Evolutionary conservation across 2,329 filamentous ascomycete genomes (phyloP).

Genomic region (Juglanconis sp.): DNA sequence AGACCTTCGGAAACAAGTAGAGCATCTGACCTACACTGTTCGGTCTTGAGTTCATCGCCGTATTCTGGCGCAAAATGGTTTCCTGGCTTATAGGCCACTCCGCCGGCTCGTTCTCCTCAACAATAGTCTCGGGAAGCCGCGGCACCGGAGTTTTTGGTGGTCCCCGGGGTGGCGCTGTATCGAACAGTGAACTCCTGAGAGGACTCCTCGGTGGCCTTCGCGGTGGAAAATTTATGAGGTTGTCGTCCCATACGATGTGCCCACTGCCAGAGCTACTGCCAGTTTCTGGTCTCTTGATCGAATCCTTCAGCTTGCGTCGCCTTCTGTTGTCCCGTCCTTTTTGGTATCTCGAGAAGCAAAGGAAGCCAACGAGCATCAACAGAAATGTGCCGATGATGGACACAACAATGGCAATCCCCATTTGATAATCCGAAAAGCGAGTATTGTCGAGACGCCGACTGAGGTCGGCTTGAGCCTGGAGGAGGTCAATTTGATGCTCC

Average conservation of each 20-base stretch:
- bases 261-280: neutral
- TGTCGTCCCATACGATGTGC: conserved; percentile 3
- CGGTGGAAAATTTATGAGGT: neutral
- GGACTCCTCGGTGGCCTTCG: neutral
- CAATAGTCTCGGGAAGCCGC: neutral
- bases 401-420: conserved; percentile 1
- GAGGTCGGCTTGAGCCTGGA: conserved; percentile 7
- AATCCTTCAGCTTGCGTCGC: neutral
- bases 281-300: conserved; percentile 1
- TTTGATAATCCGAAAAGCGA: neutral
- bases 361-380: conserved; percentile 1
- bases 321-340: neutral
- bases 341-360: neutral
- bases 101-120: neutral
- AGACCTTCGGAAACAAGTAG: neutral
- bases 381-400: conserved; percentile 6
- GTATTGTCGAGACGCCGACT: neutral
- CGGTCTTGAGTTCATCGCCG: neutral
- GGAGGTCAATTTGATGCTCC: neutral
- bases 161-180: neutral
- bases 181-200: neutral
- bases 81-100: neutral
- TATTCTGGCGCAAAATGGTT: neutral
- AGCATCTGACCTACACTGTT: neutral
- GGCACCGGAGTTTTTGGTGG: neutral